A percentile compares a stretch with the other conserved stretches of the same genome.
Conservation (phyloP, 345 rosid species). For the Erucastrum elatum region DNA sequence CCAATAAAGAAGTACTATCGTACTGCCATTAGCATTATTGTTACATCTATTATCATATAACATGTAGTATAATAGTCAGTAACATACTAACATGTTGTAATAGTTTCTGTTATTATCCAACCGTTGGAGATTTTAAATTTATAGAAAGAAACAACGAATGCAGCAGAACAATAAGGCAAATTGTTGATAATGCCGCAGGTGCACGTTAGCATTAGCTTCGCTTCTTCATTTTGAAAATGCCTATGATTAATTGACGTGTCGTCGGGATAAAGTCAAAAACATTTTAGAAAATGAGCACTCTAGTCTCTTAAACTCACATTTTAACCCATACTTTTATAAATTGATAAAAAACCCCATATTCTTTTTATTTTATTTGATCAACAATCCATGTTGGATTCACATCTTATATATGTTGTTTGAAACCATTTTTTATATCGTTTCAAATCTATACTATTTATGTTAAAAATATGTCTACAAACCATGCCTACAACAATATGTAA, state of each 20-base stretch:
- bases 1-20: background rate
- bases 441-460: too few relatives aligned
- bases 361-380: background rate
- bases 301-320: background rate
- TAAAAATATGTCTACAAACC: too few relatives aligned
- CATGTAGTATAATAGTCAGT: background rate
- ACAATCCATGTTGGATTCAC: background rate
- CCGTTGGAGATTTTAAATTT: background rate
- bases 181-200: slow-evolving; percentile 2
- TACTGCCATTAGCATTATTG: background rate
- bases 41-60: background rate
- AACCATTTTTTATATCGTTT: too few relatives aligned
- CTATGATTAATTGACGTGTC: slow-evolving; percentile 27
- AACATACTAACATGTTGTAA: background rate
- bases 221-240: slow-evolving; percentile 34
- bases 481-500: too few relatives aligned
- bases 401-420: too few relatives aligned
- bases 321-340: background rate
- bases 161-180: background rate
- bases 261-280: slow-evolving; percentile 35
- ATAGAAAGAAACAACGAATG: background rate
- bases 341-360: too few relatives aligned
- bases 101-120: slow-evolving; percentile 2
- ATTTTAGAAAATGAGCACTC: background rate
- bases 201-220: slow-evolving; percentile 34